Base-by-base conservation (phyloP, 345 rosid genomes). In the Eucalyptus fibrosa region DNA sequence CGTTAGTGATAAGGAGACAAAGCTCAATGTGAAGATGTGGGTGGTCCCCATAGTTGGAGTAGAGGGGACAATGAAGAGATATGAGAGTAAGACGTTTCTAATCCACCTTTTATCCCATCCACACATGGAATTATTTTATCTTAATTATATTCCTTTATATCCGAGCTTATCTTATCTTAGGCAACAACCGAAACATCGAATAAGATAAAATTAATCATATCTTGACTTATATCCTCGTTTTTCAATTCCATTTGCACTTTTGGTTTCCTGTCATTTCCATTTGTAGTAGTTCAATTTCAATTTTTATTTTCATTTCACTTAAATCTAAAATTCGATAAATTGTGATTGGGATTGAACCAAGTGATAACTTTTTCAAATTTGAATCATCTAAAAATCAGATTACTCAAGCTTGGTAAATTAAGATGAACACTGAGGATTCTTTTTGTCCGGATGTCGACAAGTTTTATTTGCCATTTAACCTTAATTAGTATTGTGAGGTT, bases 1-100 rank as follows among this genome's bases (percentile, higher is more conserved):
- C 0, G 6, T 24, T 1, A 18, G 21, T 16, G 40, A 8, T 23
- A n/a, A 15, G 0, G 11, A 67, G 77, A 67, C 15, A 18, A 13
- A 67, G 40, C 40, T n/a, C 2, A 3, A 19, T 16, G 24, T 0
- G 44, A 69, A 23, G 42, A 4, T 34, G 7, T 69, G 44, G 10
- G 23, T 19, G 26, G 24, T 19, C 21, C 12, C 7, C 81, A 67
- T 69, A 37, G 42, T 1, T 69, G 42, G 42, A 12, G 53, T 69
- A 34, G 44, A 9, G 44, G 44, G 81, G 8, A 34, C 7, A 34
- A 3, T 34, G 44, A 16, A 34, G 26, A 72, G 82, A 72, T 5
- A 24, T 34, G 45, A 18, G 40, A 17, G 26, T 51, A 51, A 37
- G 44, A 10, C 45, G 12, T 72, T 9, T 5, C 44, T 1, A 32